Base-by-base conservation (phyloP, 2,329 filamentous ascomycete genomes). In the Paraconiothyrium brasiliense region DNA sequence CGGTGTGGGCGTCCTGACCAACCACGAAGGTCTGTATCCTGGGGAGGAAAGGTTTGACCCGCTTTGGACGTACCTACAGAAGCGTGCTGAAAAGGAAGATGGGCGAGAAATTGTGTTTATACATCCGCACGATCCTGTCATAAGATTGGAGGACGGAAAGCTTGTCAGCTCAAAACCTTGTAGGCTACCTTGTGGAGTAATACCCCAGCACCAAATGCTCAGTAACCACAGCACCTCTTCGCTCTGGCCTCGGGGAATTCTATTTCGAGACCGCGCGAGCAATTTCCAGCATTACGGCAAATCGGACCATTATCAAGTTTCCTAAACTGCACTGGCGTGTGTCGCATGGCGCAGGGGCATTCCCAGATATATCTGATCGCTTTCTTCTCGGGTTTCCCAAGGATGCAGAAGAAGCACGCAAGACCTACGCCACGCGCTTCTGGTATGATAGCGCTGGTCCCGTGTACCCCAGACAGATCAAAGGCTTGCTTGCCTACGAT, bases 371-470 rank as follows among this genome's bases (percentile, higher is more conserved):
- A 34, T 69, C 70, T 2, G 72, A 75, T 54, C 71, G 76, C 20
- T 78, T 78, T 48, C 54, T 79, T 8, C 66, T 78, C 8, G 70
- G 73, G 8, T 73, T 78, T 54, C 69, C 75, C 0, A 54, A 66
- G 0, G 68, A 71, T 7, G 61, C 75, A 0, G 67, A 67, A 1
- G 69, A 66, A 13, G 69, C 72, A 13, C 64, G 70, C n/a, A 68
- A 71, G 57, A 69, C 68, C 3, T 77, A 75, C 59, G 72, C 69
- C 41, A 60, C 62, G 2, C 67, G 76, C 32, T 74, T 76, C 39
- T 79, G 75, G 75, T 80, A 78, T 54, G 77, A 80, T 56, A 76
- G 69, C 30, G 77, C 78, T 8, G 77, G 77, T 0, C 76, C 76
- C 0, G 75, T 78, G 6, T 79, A 71, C 65, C 76, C 76, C 3